A percentile compares a stretch with the other conserved stretches of the same genome.
These are phyloP conservation scores for Aspergillus pseudonomiae DNA, from an alignment of 2,329 filamentous ascomycete species.

Conservation along the genomic window DNA sequence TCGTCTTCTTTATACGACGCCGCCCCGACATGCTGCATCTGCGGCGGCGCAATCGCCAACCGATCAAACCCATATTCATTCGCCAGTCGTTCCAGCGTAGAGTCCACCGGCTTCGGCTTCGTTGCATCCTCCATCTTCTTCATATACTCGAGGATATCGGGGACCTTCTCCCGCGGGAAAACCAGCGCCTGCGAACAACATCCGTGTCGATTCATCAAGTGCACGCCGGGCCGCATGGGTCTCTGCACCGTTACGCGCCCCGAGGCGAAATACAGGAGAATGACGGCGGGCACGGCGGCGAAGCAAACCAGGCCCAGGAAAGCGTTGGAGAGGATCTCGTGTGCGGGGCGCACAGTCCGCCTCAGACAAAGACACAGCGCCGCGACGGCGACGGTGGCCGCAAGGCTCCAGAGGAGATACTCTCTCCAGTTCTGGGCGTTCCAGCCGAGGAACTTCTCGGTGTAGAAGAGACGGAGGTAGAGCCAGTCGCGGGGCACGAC, in stretches of 20 bases:
- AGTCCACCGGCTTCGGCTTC: slow-evolving; percentile 23
- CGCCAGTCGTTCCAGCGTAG: slow-evolving; percentile 23
- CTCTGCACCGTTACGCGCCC: slow-evolving; percentile 43
- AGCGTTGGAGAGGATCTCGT: slow-evolving; percentile 22
- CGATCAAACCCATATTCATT: slow-evolving; percentile 20
- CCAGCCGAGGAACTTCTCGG: slow-evolving; percentile 51
- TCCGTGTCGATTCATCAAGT: slow-evolving; percentile 46
- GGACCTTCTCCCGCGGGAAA: slow-evolving; percentile 40
- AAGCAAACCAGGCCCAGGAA: slow-evolving; percentile 33
- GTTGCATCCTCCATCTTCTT: slow-evolving; percentile 16
- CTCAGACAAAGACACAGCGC: slow-evolving; percentile 21
- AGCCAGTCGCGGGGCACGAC: slow-evolving; percentile 31
- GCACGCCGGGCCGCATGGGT: slow-evolving; percentile 41
- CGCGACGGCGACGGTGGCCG: slow-evolving; percentile 26
- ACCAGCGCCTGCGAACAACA: slow-evolving; percentile 51
- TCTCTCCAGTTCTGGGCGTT: slow-evolving; percentile 45
- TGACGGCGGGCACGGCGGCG: slow-evolving; percentile 32
- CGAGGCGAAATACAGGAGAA: slow-evolving; percentile 46
- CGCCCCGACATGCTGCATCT: slow-evolving; percentile 30
- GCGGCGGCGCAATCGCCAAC: slow-evolving; percentile 25
- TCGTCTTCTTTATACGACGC: slow-evolving; percentile 28
- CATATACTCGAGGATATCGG: slow-evolving; percentile 20
- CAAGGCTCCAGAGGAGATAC: slow-evolving; percentile 39
- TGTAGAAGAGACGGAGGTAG: slow-evolving; percentile 53
- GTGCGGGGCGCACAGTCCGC: slow-evolving; percentile 17